phyloP scores from a whole-genome alignment of 2,329 filamentous ascomycete genomes.

The Trichoderma gracile region DNA sequence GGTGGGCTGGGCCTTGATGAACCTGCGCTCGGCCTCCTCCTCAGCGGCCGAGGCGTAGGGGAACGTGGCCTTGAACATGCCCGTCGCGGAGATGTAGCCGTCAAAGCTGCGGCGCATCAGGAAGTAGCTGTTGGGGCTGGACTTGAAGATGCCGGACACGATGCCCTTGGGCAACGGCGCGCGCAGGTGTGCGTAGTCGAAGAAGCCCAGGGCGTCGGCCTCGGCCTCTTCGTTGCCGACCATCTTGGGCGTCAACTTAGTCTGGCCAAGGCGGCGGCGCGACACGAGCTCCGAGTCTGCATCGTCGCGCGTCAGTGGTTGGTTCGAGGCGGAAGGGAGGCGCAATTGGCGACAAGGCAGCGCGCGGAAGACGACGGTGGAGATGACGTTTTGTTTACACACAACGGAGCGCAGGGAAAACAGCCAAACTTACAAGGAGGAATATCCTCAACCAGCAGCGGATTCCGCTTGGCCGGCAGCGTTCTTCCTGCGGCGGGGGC shows the following conservation, averaged over 20 bases:
- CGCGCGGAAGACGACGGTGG: neutral
- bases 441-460: constrained; percentile 63
- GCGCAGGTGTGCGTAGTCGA: constrained; percentile 95
- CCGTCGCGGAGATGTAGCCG: constrained; percentile 80
- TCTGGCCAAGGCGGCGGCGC: constrained; percentile 88
- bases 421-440: constrained; percentile 57
- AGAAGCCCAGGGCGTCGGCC: constrained; percentile 72
- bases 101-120: constrained; percentile 89
- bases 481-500: constrained; percentile 41
- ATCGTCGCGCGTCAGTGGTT: constrained; percentile 31
- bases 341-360: constrained; percentile 1
- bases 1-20: constrained; percentile 78
- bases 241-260: constrained; percentile 81
- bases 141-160: constrained; percentile 88
- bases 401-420: too few relatives aligned
- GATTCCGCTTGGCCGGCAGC: constrained; percentile 65
- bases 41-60: constrained; percentile 72
- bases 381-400: constrained; percentile 4
- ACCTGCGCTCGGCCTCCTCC: constrained; percentile 74
- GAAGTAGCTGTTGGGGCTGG: constrained; percentile 90
- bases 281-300: constrained; percentile 73
- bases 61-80: constrained; percentile 91
- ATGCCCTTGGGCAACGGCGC: constrained; percentile 91
- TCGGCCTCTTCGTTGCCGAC: constrained; percentile 74
- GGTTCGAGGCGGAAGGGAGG: neutral